phyloP scores from a whole-genome alignment of 2,329 filamentous ascomycete species.

The Ascochyta koolunga region DNA sequence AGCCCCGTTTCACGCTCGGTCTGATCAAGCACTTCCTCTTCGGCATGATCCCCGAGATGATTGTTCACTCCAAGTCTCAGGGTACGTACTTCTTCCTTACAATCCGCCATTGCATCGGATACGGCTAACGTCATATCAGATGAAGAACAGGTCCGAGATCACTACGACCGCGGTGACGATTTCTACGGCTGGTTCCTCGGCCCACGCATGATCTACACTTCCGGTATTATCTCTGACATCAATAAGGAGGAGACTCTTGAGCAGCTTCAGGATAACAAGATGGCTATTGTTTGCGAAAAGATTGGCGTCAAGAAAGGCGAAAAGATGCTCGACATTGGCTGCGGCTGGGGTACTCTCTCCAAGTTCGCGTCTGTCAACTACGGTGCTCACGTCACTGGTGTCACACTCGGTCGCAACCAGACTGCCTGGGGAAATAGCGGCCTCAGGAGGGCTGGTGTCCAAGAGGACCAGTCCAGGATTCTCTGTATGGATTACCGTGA shows the following conservation, averaged over 20 bases:
- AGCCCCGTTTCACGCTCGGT: constrained; percentile 85
- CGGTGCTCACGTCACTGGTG: constrained; percentile 81
- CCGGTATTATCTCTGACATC: constrained; percentile 88
- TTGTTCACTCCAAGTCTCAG: constrained; percentile 91
- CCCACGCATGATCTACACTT: constrained; percentile 98
- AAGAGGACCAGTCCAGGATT: constrained; percentile 88
- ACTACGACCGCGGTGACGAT: constrained; percentile 97
- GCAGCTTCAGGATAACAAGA: constrained; percentile 96
- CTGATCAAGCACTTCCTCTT: constrained; percentile 89
- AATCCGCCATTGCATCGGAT: not conserved
- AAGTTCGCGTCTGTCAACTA: constrained; percentile 94
- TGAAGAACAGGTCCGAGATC: constrained; percentile 95
- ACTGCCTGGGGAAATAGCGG: constrained; percentile 95
- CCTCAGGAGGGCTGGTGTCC: constrained; percentile 79
- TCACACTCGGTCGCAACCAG: constrained; percentile 95
- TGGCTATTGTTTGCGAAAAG: constrained; percentile 95
- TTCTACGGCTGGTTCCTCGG: constrained; percentile 99
- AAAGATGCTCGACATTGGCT: constrained; percentile 89
- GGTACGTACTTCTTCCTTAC: constrained; percentile 56
- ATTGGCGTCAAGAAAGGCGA: constrained; percentile 83
- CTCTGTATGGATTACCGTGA: constrained; percentile 98
- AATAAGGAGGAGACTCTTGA: constrained; percentile 89
- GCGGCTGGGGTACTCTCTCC: constrained; percentile 95
- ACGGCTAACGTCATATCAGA: constrained; percentile 60
- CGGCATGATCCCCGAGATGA: constrained; percentile 85